Evolutionary conservation across 1,284 basidiomycete species (phyloP), one percentile per base, ranked within the genome.

Genomic region (Puccinia novopanici): DNA sequence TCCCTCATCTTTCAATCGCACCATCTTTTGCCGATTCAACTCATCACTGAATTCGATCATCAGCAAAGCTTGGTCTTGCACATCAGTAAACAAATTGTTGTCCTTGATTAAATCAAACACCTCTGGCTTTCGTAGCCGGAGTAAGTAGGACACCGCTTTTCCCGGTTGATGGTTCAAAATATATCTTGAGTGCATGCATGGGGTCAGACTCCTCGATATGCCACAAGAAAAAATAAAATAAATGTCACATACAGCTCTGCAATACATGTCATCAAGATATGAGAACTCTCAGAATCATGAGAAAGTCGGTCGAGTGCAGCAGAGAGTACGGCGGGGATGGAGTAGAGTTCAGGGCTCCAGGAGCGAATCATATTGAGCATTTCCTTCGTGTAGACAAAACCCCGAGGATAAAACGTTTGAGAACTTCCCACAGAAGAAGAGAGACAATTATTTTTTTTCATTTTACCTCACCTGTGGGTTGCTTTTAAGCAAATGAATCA

Each of bases 31-130:
- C 3, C 90, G 89, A 85, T 90, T 90, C 40, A 95, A 87, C 85
- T 96, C 93, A 82, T 93, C 91, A 83, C 99, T 96, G 82, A 99
- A 98, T 84, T 98, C 93, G 37, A 99, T 92, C 0, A 99, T 89
- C 17, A 94, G 88, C 0, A 97, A 87, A 0, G 93, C 94, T 86
- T 97, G 94, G 84, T 98, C 94, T 84, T 94, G 92, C 0, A 99
- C 92, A 61, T 94, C 94, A 27, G 94, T 94, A 86, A 98, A 98
- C 0, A 99, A 88, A 83, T 97, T 97, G 85, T 98, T 89, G 80
- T 98, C 94, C 61, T 92, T 89, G 82, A 99, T 98, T 75, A 99
- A 91, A 82, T 95, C 92, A 85, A 99, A 98, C 1, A 98, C 95
- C 83, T 94, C 92, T 2, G 94, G 91, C 71, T 92, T 89, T 12